These are phyloP conservation scores for Aspergillus thermomutatus DNA, from an alignment of 2,329 filamentous ascomycete species.

Conservation along the genomic window DNA sequence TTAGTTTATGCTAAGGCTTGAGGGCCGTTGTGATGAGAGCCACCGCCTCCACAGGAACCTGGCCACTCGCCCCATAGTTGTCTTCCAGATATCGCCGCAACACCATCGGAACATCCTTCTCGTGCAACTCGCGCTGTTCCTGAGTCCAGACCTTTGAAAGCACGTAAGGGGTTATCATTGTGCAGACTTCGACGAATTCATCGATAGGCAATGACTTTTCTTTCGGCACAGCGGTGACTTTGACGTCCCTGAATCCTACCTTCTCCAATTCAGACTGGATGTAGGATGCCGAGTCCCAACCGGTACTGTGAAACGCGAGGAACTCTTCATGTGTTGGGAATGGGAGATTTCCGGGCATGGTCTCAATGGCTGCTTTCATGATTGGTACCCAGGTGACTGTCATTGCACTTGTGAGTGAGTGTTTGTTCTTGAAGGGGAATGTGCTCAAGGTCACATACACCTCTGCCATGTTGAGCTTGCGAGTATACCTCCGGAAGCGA, in stretches of 20 bases:
- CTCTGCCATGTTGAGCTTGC: slow-evolving; percentile 37
- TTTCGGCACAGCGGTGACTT: slow-evolving; percentile 17
- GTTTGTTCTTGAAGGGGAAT: background rate
- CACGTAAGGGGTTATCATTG: slow-evolving; percentile 19
- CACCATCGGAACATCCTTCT: slow-evolving; percentile 17
- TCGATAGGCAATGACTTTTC: slow-evolving; percentile 10
- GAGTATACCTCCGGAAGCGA: slow-evolving; percentile 33
- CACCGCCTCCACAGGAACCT: slow-evolving; percentile 22
- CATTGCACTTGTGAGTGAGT: background rate
- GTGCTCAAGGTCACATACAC: slow-evolving; percentile 14
- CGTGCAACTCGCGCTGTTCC: slow-evolving; percentile 22
- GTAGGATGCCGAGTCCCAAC: slow-evolving; percentile 23
- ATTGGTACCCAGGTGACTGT: slow-evolving; percentile 27
- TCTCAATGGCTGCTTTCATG: slow-evolving; percentile 22
- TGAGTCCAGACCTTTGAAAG: slow-evolving; percentile 27
- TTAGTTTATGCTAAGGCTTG: slow-evolving; percentile 16
- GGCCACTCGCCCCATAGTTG: slow-evolving; percentile 20
- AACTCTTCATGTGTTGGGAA: slow-evolving; percentile 23
- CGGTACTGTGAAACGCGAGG: slow-evolving; percentile 10
- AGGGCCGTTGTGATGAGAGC: slow-evolving; percentile 30
- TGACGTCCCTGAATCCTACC: slow-evolving; percentile 22
- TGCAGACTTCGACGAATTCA: slow-evolving; percentile 20
- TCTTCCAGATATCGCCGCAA: slow-evolving; percentile 23
- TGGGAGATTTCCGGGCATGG: slow-evolving; percentile 23
- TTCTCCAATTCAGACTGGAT: slow-evolving; percentile 20